Evolutionary conservation across 495 filamentous ascomycete genomes (phyloP).

Genomic region (Stereocaulon alpinum): DNA sequence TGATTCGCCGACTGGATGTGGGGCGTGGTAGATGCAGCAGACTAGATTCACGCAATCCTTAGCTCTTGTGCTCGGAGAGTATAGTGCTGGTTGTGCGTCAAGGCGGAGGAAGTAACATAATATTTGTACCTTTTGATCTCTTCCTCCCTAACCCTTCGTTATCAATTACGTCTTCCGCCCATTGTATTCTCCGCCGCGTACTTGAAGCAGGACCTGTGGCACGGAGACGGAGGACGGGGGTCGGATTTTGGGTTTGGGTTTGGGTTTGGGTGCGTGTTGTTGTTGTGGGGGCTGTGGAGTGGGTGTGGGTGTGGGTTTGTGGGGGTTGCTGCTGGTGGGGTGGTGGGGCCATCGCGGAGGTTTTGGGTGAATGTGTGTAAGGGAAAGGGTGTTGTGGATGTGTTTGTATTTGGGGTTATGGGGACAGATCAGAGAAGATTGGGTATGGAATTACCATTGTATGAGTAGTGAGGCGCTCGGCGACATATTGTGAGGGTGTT

Average conservation of each 20-base stretch:
- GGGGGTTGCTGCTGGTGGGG: background rate
- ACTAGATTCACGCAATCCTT: constrained; percentile 40
- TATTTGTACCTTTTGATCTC: constrained; percentile 68
- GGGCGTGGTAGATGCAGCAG: constrained; percentile 95
- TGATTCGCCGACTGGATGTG: constrained; percentile 73
- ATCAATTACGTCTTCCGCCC: constrained; percentile 89
- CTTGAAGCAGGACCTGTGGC: constrained; percentile 9
- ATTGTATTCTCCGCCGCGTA: constrained; percentile 52
- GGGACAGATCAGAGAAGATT: background rate
- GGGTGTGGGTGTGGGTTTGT: background rate
- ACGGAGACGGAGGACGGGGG: constrained; percentile 21
- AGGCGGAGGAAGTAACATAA: background rate
- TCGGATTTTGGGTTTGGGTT: constrained; percentile 7
- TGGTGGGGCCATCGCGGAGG: background rate
- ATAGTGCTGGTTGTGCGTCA: background rate
- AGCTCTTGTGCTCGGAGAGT: background rate
- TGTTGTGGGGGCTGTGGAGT: background rate
- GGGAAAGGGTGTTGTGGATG: background rate
- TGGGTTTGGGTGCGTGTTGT: constrained; percentile 6
- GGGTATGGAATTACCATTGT: background rate
- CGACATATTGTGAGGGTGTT: no score
- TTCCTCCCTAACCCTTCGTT: constrained; percentile 95
- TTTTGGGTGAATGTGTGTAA: background rate
- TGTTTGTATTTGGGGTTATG: background rate
- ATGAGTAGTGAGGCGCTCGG: no score